A percentile compares a stretch with the other conserved stretches of the same genome.
Conservation (phyloP, 768 basidiomycete genomes). For the Leccinum imitatum region DNA sequence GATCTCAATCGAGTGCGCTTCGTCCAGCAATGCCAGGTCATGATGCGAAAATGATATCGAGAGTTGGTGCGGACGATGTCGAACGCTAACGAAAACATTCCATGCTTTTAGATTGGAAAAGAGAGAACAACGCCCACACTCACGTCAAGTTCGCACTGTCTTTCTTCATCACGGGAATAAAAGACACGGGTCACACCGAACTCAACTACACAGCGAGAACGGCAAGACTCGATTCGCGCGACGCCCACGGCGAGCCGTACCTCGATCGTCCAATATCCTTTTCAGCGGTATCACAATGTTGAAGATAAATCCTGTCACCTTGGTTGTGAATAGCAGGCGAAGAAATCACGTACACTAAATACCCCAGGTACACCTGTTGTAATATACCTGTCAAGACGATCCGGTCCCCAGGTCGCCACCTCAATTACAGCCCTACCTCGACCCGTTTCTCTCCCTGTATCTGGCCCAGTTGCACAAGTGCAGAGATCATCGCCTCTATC, state of each 20-base stretch:
- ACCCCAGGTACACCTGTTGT: constrained; percentile 43
- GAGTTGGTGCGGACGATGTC: constrained; percentile 60
- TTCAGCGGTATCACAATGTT: too few species aligned
- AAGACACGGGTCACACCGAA: constrained; percentile 51
- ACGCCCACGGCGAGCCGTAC: constrained; percentile 51
- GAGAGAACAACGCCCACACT: constrained; percentile 18
- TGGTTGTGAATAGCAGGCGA: not conserved
- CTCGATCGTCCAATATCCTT: constrained; percentile 57
- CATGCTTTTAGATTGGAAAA: not conserved
- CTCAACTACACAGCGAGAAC: constrained; percentile 53
- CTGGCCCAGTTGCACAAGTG: constrained; percentile 31
- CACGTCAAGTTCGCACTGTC: constrained; percentile 52
- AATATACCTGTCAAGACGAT: constrained; percentile 64
- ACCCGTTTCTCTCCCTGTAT: constrained; percentile 39
- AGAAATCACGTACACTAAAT: not conserved
- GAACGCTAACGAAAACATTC: constrained; percentile 44
- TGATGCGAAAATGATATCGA: constrained; percentile 55
- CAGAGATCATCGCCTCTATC: constrained; percentile 44
- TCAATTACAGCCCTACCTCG: constrained; percentile 1
- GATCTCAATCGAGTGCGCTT: constrained; percentile 72
- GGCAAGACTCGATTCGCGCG: constrained; percentile 32
- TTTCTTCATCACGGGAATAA: constrained; percentile 50
- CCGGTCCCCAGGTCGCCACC: constrained; percentile 27
- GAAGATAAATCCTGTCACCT: constrained; percentile 1
- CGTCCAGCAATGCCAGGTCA: constrained; percentile 75